phyloP scores from a whole-genome alignment of 345 rosid species.

The Capsella bursapastoris region DNA sequence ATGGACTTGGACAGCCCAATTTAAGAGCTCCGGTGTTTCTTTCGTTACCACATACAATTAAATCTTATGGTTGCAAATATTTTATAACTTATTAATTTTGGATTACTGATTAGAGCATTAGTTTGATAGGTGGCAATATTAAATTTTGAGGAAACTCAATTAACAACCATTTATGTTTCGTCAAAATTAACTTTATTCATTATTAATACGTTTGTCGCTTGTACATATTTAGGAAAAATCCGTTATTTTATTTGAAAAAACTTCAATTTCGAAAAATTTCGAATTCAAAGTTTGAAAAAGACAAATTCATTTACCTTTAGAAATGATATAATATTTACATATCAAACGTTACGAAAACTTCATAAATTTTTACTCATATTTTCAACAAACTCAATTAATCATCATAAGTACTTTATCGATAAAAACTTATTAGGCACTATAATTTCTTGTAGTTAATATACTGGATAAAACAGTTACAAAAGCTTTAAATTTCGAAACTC shows the following conservation, averaged over 20 bases:
- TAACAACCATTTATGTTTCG: not conserved
- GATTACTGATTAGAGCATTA: too few relatives aligned
- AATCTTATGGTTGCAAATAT: too few relatives aligned
- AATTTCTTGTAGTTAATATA: too few relatives aligned
- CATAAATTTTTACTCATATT: not conserved
- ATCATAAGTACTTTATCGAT: too few relatives aligned
- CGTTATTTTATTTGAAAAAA: not conserved
- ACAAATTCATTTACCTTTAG: not conserved
- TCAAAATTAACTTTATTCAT: not conserved
- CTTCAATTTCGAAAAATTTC: not conserved
- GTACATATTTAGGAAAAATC: not conserved
- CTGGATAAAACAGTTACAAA: too few relatives aligned
- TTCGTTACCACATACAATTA: too few relatives aligned
- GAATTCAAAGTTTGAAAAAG: not conserved
- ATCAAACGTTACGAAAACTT: not conserved
- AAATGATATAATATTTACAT: not conserved
- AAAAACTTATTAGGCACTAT: too few relatives aligned
- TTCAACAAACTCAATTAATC: not conserved
- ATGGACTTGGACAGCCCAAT: too few relatives aligned
- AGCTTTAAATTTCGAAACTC: too few relatives aligned
- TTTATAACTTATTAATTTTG: too few relatives aligned
- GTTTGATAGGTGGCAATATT: not conserved
- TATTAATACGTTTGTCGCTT: not conserved
- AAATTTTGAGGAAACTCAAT: not conserved
- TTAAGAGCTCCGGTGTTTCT: too few relatives aligned